Conservation (phyloP, 495 filamentous ascomycete species). For the Penicillium flavigenum region DNA sequence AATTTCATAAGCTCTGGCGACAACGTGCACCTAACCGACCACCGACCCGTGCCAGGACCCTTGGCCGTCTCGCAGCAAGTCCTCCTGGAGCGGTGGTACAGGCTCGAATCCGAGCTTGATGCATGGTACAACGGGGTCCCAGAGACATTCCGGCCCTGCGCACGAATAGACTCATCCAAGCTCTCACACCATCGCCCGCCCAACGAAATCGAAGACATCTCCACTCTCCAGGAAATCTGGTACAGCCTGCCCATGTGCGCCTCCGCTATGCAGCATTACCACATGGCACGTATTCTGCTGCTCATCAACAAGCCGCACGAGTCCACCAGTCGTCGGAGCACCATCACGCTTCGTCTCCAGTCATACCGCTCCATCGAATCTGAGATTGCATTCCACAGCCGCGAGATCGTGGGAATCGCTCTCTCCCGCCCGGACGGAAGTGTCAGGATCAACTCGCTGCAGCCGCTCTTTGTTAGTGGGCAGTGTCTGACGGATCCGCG, state of each 20-base stretch:
- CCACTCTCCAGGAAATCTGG: slow-evolving; percentile 59
- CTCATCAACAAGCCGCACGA: slow-evolving; percentile 62
- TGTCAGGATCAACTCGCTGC: slow-evolving; percentile 58
- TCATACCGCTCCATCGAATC: slow-evolving; percentile 54
- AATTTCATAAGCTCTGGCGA: slow-evolving; percentile 59
- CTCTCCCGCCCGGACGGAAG: slow-evolving; percentile 54
- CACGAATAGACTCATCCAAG: slow-evolving; percentile 36
- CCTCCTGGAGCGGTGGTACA: slow-evolving; percentile 56
- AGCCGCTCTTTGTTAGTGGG: slow-evolving; percentile 62
- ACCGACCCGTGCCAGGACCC: slow-evolving; percentile 37
- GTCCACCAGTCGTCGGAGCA: slow-evolving; percentile 50
- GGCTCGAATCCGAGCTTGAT: slow-evolving; percentile 55
- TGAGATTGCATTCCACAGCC: slow-evolving; percentile 56
- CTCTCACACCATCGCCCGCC: slow-evolving; percentile 17
- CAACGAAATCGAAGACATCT: slow-evolving; percentile 31
- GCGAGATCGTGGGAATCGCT: slow-evolving; percentile 58
- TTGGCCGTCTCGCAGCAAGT: slow-evolving; percentile 53
- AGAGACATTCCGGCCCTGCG: slow-evolving; percentile 56
- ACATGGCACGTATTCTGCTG: slow-evolving; percentile 62
- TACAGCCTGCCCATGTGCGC: slow-evolving; percentile 62
- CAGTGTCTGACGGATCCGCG: slow-evolving; percentile 54
- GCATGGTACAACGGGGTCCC: slow-evolving; percentile 59
- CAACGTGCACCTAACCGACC: slow-evolving; percentile 39
- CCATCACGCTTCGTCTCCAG: slow-evolving; percentile 51
- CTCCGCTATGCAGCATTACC: slow-evolving; percentile 63